Evolutionary conservation across 2,329 filamentous ascomycete species (phyloP).

Genomic region (Colletotrichum cereale): DNA sequence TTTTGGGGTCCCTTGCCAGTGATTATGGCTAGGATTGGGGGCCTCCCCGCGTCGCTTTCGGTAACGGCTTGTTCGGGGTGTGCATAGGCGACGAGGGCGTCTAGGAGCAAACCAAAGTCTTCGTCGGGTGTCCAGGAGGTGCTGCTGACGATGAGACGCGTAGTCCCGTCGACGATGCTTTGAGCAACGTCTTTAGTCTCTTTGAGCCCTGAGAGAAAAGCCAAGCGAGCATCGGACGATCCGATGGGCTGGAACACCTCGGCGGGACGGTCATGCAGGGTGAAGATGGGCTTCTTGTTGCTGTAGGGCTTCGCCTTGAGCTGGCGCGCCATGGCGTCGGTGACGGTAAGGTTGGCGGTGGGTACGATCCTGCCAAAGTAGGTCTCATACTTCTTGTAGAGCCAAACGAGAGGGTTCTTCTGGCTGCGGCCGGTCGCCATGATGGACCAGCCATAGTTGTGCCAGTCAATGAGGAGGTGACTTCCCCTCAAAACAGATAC

Average conservation of each 20-base stretch:
- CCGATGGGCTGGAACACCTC: slow-evolving; percentile 81
- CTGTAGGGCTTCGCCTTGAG: slow-evolving; percentile 74
- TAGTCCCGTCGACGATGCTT: slow-evolving; percentile 68
- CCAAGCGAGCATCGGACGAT: slow-evolving; percentile 57
- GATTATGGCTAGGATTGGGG: slow-evolving; percentile 84
- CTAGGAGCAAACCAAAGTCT: slow-evolving; percentile 89
- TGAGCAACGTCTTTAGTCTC: slow-evolving; percentile 72
- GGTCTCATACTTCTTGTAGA: slow-evolving; percentile 84
- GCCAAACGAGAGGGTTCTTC: slow-evolving; percentile 78
- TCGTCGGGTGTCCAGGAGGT: slow-evolving; percentile 99
- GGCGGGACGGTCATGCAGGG: slow-evolving; percentile 89
- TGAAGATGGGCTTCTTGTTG: slow-evolving; percentile 73
- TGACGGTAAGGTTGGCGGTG: slow-evolving; percentile 86
- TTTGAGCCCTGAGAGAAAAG: slow-evolving; percentile 74
- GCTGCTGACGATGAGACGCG: slow-evolving; percentile 85
- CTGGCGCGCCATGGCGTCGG: slow-evolving; percentile 85
- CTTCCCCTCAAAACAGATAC: slow-evolving; percentile 84
- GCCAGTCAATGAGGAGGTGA: slow-evolving; percentile 93
- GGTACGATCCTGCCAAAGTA: slow-evolving; percentile 76
- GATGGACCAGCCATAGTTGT: slow-evolving; percentile 98
- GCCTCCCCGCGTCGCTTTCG: slow-evolving; percentile 40
- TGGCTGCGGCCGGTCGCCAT: slow-evolving; percentile 72
- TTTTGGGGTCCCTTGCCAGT: slow-evolving; percentile 94
- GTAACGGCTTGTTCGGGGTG: slow-evolving; percentile 55
- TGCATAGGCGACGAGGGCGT: slow-evolving; percentile 83